Base-by-base conservation (phyloP, 495 filamentous ascomycete genomes). In the Neurospora sp. region DNA sequence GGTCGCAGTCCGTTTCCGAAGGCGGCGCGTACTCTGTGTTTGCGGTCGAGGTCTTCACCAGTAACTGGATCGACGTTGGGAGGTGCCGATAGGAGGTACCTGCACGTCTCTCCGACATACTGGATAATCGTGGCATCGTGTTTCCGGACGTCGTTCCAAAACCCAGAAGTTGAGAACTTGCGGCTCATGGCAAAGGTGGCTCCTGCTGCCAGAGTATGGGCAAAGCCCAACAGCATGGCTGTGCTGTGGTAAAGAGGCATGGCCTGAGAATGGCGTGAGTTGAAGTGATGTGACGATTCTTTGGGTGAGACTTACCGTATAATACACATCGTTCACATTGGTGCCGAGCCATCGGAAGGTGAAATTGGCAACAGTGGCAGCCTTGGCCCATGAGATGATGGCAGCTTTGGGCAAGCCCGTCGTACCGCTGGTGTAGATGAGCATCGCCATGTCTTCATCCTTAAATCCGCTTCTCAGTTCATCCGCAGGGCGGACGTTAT, bases 201-300 rank as follows among this genome's bases (percentile, higher is more conserved):
- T 60, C 92, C 91, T 1, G 76, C 79, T n/a, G 83, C 79, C 69
- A 98, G 78, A 8, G 85, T 85, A 37, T 89, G 82, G 23, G 85
- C 75, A 71, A 96, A 86, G 2, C 90, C 94, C 18, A 98, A 86
- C 12, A 97, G 71, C 31, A 89, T 82, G 23, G 93, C 96, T 1
- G 95, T 93, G 62, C 92, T 90, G 82, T 99, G 96, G 78, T 99
- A 99, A 18, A 99, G 87, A 0, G 96, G 96, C 94, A 98, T 98
- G 74, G 90, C 93, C 90, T 93, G 72, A 5, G 66, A 41, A 9
- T 16, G 9, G 40, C n/a, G 49, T 77, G 54, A 78, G 76, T 74
- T 7, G 6, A 69, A 16, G 73, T 31, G 14, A 37, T 16, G 2
- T 20, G 40, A 39, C 8, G 10, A 41, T 39, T 14, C 71, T 27